Conservation (phyloP, 2,329 filamentous ascomycete species). For the Zymoseptoria pseudotritici region DNA sequence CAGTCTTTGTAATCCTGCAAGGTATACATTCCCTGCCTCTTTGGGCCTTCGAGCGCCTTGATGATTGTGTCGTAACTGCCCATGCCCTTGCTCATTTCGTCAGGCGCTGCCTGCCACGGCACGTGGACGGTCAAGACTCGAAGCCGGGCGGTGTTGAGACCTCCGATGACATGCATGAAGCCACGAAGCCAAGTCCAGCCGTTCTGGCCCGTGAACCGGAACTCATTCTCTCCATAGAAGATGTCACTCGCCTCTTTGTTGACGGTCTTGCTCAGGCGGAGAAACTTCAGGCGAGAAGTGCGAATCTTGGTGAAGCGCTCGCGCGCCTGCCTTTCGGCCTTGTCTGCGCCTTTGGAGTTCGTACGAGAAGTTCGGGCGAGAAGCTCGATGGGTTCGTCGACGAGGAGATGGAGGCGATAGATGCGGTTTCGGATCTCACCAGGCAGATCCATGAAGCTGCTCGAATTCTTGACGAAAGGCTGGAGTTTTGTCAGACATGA, state of each 20-base stretch:
- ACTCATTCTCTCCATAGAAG: constrained; percentile 41
- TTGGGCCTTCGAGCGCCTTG: neutral
- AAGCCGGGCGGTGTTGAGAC: neutral
- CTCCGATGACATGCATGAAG: constrained; percentile 2
- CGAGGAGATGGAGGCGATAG: constrained; percentile 2
- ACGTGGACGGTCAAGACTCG: constrained; percentile 3
- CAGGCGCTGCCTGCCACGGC: neutral
- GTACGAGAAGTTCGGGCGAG: neutral
- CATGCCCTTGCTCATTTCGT: neutral
- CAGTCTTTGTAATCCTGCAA: neutral
- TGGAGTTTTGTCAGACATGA: neutral
- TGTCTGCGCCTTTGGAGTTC: neutral
- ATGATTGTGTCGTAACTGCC: neutral
- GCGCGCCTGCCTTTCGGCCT: neutral
- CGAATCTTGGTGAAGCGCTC: neutral
- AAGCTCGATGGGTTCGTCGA: neutral
- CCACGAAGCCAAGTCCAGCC: constrained; percentile 4
- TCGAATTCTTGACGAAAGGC: neutral
- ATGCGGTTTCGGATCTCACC: constrained; percentile 1
- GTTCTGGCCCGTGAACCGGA: constrained; percentile 21
- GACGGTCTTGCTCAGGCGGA: constrained; percentile 21
- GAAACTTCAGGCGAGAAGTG: constrained; percentile 1
- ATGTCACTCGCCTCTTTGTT: constrained; percentile 34
- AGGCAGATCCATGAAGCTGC: constrained; percentile 1
- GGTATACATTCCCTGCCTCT: neutral